A percentile compares a stretch with the other conserved stretches of the same genome.
These are phyloP conservation scores for Murraya paniculata DNA, from an alignment of 345 rosid species.

Conservation along the genomic window DNA sequence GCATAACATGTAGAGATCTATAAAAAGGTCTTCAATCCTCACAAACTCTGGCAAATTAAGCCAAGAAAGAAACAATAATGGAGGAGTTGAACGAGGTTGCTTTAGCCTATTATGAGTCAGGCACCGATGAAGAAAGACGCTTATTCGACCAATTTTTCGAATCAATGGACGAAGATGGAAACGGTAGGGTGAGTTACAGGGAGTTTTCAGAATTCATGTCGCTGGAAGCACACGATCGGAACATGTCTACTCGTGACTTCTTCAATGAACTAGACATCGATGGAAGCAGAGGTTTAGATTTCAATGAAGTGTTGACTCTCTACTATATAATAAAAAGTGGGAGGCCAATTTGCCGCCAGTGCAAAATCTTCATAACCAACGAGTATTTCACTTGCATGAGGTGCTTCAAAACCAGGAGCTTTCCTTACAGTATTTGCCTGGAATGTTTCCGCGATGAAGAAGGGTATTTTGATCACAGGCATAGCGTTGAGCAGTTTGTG, in stretches of 20 bases:
- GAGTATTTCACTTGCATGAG: background rate
- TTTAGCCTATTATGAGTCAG: background rate
- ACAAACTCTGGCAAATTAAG: background rate
- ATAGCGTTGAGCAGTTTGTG: background rate
- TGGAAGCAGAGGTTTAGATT: background rate
- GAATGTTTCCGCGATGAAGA: background rate
- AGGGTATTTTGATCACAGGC: background rate
- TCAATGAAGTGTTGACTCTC: background rate
- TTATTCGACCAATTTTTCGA: too few species aligned
- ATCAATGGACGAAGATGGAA: too few species aligned
- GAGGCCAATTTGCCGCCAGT: background rate
- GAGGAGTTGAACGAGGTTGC: background rate
- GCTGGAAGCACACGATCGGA: background rate
- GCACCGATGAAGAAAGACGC: background rate
- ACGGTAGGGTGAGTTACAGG: too few species aligned
- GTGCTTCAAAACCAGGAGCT: background rate
- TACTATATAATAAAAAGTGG: background rate
- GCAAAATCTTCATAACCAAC: background rate
- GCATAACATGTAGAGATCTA: too few species aligned
- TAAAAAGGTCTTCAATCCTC: too few species aligned
- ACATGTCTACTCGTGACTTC: background rate
- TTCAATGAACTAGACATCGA: background rate
- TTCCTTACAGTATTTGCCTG: background rate
- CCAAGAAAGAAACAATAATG: background rate
- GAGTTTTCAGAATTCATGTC: too few species aligned